phyloP scores from a whole-genome alignment of 345 rosid species.

The Pugionium cornutum region DNA sequence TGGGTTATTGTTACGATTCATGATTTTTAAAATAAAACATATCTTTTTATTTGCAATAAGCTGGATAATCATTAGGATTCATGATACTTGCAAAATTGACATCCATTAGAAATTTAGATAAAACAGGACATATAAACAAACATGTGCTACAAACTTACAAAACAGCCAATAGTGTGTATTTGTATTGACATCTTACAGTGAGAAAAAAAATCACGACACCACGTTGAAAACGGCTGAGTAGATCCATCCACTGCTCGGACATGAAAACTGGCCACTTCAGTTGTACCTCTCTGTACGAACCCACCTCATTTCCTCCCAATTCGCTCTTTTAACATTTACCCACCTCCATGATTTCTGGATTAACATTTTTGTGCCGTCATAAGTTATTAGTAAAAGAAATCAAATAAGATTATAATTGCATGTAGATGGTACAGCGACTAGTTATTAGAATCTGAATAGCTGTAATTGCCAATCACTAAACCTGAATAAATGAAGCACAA shows the following conservation, averaged over 20 bases:
- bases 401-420: background rate
- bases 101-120: background rate
- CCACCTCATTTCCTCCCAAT: background rate
- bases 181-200: slow-evolving; percentile 21
- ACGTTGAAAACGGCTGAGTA: slow-evolving; percentile 22
- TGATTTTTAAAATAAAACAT: too few relatives aligned
- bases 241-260: slow-evolving; percentile 14
- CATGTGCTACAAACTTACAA: background rate
- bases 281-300: slow-evolving; percentile 19
- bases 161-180: background rate
- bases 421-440: background rate
- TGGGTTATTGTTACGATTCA: background rate
- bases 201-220: slow-evolving; percentile 13
- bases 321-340: background rate
- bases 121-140: background rate
- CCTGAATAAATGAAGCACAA: slow-evolving; percentile 31
- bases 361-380: too few relatives aligned
- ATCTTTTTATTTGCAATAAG: too few relatives aligned
- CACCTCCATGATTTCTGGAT: slow-evolving; percentile 18
- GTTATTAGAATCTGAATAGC: slow-evolving; percentile 20
- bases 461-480: slow-evolving; percentile 17
- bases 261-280: slow-evolving; percentile 17
- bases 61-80: background rate
- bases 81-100: background rate
- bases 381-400: too few relatives aligned